A percentile compares a stretch with the other conserved stretches of the same genome.
phyloP scores from a whole-genome alignment of 306 rosid genomes.

The Inga leiocalycina region DNA sequence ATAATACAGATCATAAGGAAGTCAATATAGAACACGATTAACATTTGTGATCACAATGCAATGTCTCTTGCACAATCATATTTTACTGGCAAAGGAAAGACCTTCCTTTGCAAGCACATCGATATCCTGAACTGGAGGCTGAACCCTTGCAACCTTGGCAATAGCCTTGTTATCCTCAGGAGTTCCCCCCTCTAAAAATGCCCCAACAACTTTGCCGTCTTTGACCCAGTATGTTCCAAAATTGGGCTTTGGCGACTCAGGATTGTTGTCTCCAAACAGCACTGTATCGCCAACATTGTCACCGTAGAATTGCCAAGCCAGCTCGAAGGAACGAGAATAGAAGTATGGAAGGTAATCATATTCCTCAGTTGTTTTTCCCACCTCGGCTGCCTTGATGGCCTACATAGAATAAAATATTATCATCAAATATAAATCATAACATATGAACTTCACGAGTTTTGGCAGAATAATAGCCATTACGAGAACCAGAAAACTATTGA shows the following conservation, averaged over 20 bases:
- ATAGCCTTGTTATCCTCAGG: slow-evolving; percentile 91
- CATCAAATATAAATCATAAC: not conserved
- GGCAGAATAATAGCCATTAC: not conserved
- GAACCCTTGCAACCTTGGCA: slow-evolving; percentile 81
- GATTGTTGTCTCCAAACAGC: slow-evolving; percentile 84
- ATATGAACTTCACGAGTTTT: not conserved
- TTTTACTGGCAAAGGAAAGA: slow-evolving; percentile 78
- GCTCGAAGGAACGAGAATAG: slow-evolving; percentile 84
- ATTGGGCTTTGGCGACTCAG: slow-evolving; percentile 64
- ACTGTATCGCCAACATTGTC: slow-evolving; percentile 91
- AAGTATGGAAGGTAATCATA: slow-evolving; percentile 98
- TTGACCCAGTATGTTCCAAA: slow-evolving; percentile 96
- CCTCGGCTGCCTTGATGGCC: slow-evolving; percentile 88
- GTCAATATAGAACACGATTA: slow-evolving; percentile 11
- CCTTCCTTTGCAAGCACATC: slow-evolving; percentile 81
- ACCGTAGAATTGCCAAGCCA: slow-evolving; percentile 96
- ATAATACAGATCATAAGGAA: slow-evolving; percentile 8
- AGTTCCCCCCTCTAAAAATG: slow-evolving; percentile 77
- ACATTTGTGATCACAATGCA: slow-evolving; percentile 28
- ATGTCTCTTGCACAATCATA: slow-evolving; percentile 31
- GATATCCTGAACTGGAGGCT: slow-evolving; percentile 61
- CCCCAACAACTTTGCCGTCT: slow-evolving; percentile 85
- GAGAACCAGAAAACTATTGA: slow-evolving; percentile 9
- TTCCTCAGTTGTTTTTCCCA: slow-evolving; percentile 65
- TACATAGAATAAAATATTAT: slow-evolving; percentile 36